Base-by-base conservation (phyloP, 495 filamentous ascomycete genomes). In the Tuber aestivum region DNA sequence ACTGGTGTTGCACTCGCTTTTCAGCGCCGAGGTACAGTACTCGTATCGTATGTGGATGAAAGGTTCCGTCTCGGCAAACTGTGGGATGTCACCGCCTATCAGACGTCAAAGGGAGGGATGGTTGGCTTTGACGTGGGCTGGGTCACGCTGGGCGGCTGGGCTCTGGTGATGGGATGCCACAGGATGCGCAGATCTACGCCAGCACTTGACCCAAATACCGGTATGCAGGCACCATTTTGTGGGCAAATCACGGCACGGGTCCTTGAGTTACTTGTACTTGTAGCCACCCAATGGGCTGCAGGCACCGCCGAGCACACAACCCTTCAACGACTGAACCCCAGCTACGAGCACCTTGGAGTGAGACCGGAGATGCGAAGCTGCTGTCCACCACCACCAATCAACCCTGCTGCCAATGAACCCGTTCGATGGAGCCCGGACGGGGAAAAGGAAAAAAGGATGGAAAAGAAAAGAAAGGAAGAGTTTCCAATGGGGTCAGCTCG, bases 51-150 rank as follows among this genome's bases (percentile, higher is more conserved):
- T 27, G 23, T n/a, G 48, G n/a, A 65, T 32, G 12, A 12, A 27
- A 65, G 56, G n/a, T 32, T 32, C 32, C 27, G 56, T 10, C 3
- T 7, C 56, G 56, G 56, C 56, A 65, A 65, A 65, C 32, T 65
- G 56, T 27, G 56, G 56, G 27, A 32, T 32, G 56, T n/a, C 27
- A 18, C 56, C 10, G 56, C 56, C 56, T 65, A 65, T 65, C 56
- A 65, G 56, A 65, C 56, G 56, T 18, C 56, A 65, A 65, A 65
- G 56, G 56, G 18, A 65, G 56, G 56, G 27, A 65, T 65, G 56
- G 10, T 6, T 65, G 27, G 10, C 14, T 27, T 32, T 27, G 12
- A 14, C 32, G 27, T 18, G 27, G n/a, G 56, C 27, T 65, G 56
- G 56, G 56, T 65, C n/a, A 27, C 50, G 8, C 50, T 27, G 27